Conservation (phyloP, 2,329 filamentous ascomycete genomes). For the Calonectria pteridis region DNA sequence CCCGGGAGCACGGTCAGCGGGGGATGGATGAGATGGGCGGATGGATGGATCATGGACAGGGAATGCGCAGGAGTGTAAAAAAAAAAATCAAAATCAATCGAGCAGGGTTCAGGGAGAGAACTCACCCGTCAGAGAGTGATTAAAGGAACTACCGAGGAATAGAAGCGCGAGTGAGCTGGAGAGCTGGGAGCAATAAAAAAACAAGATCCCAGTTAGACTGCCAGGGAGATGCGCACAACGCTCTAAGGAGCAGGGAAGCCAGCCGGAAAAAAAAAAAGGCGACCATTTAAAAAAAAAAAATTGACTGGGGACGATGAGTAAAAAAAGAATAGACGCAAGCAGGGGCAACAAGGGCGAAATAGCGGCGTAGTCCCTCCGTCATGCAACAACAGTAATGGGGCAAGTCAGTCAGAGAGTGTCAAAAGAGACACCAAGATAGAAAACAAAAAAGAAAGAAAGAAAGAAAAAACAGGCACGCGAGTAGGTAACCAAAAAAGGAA, state of each 20-base stretch:
- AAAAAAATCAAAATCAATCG: slow-evolving; percentile 24
- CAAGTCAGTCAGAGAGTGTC: background rate
- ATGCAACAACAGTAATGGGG: background rate
- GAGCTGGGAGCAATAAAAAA: slow-evolving; percentile 2
- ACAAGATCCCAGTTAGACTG: background rate
- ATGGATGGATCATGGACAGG: background rate
- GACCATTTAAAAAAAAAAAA: background rate
- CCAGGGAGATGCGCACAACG: background rate
- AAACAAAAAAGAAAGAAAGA: no score
- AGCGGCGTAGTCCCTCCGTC: background rate
- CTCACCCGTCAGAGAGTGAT: slow-evolving; percentile 15
- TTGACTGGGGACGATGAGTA: background rate
- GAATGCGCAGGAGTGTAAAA: background rate
- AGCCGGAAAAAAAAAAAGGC: background rate
- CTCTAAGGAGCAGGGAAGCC: background rate
- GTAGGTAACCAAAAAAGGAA: background rate
- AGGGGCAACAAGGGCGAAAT: background rate
- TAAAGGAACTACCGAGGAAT: slow-evolving; percentile 12
- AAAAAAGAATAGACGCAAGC: background rate
- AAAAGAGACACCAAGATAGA: background rate
- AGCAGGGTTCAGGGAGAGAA: slow-evolving; percentile 30
- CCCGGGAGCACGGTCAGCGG: background rate
- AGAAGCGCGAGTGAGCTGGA: slow-evolving; percentile 20
- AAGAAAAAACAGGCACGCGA: background rate
- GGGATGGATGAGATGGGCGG: background rate